Base-by-base conservation (phyloP, 805 yeast genomes). In the Saturnispora besseyi region DNA sequence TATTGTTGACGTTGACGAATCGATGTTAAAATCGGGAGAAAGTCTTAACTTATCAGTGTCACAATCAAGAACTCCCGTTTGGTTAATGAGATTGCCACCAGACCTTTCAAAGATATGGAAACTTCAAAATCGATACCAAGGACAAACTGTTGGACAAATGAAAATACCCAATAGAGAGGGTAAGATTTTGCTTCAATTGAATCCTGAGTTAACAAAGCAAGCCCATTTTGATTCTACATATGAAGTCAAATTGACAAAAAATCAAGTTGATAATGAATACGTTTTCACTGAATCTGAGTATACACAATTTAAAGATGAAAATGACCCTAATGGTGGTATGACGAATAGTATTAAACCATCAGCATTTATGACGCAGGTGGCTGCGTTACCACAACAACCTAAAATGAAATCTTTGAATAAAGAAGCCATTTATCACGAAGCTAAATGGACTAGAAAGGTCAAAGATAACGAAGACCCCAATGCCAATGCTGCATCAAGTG, bases 11-110 rank as follows among this genome's bases (percentile, higher is more conserved):
- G 55, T 66, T 5, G 63, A 65, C 44, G 71, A 64, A 50, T 55
- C 63, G 30, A 62, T 63, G 50, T 58, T 69, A 62, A 57, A 77
- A 63, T 60, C 60, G 30, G 57, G 84, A 58, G 96, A 84, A 66
- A 75, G 87, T 12, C 73, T 90, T 30, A 95, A 93, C 64, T 72
- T 93, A 65, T 87, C 89, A 61, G 66, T 89, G 46, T 54, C 72
- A 1, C 70, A 72, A 30, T 78, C 82, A 13, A 73, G 68, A 44
- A 82, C 84, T 59, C 88, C 88, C 57, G 82, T 93, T 40, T 93
- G 98, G 99, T 72, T 93, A 22, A 96, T 93, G 24, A 79, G 93
- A 58, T 70, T 93, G 60, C 98, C 99, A 1, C 81, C 87, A 61
- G 88, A 88, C 60, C 70, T 93, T 53, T 84, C 95, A 30, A 87